Percentiles rank a stretch among this genome's conserved stretches.
phyloP scores from a whole-genome alignment of 2,329 filamentous ascomycete genomes.

The Pseudocercospora ulei region DNA sequence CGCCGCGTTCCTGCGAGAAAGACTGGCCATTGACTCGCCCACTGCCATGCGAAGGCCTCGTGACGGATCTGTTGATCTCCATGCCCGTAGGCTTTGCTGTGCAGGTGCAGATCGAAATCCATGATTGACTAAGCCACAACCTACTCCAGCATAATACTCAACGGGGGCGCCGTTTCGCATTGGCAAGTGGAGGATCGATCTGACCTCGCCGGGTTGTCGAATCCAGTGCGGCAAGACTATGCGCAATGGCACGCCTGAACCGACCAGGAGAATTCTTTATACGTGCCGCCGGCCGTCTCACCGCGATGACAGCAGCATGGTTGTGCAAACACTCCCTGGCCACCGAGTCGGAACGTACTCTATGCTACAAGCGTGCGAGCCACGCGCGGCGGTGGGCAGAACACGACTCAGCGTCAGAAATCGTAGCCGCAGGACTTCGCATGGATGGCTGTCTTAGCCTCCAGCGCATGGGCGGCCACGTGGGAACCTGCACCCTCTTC shows the following conservation, averaged over 20 bases:
- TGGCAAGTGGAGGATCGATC: conserved; percentile 1
- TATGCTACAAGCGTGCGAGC: conserved; percentile 6
- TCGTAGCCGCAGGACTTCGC: conserved; percentile 3
- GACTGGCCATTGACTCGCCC: conserved; percentile 8
- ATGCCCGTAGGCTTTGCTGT: neutral
- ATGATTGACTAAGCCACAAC: conserved; percentile 3
- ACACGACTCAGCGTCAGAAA: conserved; percentile 8
- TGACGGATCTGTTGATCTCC: conserved; percentile 5
- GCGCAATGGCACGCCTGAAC: neutral
- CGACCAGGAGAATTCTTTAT: neutral
- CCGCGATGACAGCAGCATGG: conserved; percentile 5
- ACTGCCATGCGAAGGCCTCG: conserved; percentile 5
- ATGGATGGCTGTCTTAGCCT: conserved; percentile 5
- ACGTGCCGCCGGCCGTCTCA: neutral
- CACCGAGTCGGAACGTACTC: conserved; percentile 1
- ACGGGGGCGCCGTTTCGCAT: neutral
- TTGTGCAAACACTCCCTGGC: conserved; percentile 8
- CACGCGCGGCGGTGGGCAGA: conserved; percentile 2
- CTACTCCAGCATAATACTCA: neutral
- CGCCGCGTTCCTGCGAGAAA: conserved; percentile 3
- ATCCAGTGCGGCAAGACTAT: neutral
- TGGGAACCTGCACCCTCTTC: conserved; percentile 8
- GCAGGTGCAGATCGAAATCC: neutral
- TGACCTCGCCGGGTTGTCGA: conserved; percentile 6
- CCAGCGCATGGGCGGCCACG: conserved; percentile 10